Conservation (phyloP, 2,329 filamentous ascomycete species). For the Aspergillus ibericus region DNA sequence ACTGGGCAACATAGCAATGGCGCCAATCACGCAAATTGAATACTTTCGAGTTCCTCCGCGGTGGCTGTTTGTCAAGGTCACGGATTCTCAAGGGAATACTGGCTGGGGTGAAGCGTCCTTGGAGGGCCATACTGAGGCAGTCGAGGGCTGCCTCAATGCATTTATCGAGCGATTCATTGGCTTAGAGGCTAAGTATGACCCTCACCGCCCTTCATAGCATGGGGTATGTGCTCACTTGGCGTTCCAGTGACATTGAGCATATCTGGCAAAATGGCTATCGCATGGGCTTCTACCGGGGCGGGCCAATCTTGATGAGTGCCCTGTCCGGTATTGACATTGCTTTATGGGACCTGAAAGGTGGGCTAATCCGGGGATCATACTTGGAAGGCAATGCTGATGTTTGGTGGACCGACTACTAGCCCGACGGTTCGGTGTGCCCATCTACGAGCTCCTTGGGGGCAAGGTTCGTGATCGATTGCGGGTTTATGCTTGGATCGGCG, state of each 20-base stretch:
- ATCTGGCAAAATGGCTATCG: constrained; percentile 52
- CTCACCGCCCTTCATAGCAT: not conserved
- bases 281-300: constrained; percentile 72
- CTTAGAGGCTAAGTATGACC: not conserved
- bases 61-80: constrained; percentile 5
- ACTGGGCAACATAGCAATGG: not conserved
- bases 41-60: constrained; percentile 1
- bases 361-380: no score
- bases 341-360: constrained; percentile 74
- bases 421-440: constrained; percentile 62
- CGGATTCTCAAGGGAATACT: not conserved
- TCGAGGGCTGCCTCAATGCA: constrained; percentile 25
- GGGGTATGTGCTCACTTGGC: not conserved
- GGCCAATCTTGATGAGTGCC: constrained; percentile 78
- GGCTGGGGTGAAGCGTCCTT: constrained; percentile 5
- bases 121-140: constrained; percentile 43
- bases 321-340: constrained; percentile 77
- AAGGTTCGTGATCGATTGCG: constrained; percentile 68
- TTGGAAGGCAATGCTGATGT: not conserved
- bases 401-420: not conserved
- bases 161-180: not conserved
- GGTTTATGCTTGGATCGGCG: constrained; percentile 78
- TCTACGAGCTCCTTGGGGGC: constrained; percentile 73
- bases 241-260: not conserved
- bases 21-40: not conserved